Percentiles rank a stretch among this genome's conserved stretches.
Evolutionary conservation across 305 asterid genomes (phyloP).

Genomic region (Fraxinus floribunda): DNA sequence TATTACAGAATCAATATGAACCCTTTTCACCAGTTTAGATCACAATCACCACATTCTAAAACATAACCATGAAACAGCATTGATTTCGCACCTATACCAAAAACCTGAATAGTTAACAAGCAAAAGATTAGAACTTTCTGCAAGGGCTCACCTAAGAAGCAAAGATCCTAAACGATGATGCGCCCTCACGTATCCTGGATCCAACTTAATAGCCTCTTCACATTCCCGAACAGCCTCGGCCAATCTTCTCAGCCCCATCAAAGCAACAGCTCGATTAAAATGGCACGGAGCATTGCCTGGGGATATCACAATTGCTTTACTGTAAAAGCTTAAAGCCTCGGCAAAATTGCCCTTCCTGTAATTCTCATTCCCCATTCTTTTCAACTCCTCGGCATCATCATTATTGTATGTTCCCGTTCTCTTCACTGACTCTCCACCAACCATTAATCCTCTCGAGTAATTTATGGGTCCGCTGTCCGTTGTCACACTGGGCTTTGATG

Average conservation of each 20-base stretch:
- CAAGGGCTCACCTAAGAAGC: slow-evolving; percentile 70
- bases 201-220: slow-evolving; percentile 81
- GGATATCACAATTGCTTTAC: slow-evolving; percentile 62
- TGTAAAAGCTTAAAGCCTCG: slow-evolving; percentile 67
- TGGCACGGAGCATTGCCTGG: slow-evolving; percentile 66
- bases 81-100: background rate
- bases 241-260: slow-evolving; percentile 55
- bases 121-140: slow-evolving; percentile 15
- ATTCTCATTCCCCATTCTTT: slow-evolving; percentile 68
- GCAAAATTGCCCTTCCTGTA: slow-evolving; percentile 54
- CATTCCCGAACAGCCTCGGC: slow-evolving; percentile 72
- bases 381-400: slow-evolving; percentile 73
- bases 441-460: slow-evolving; percentile 38
- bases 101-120: background rate
- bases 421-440: slow-evolving; percentile 40
- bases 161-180: slow-evolving; percentile 86
- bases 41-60: slow-evolving; percentile 18
- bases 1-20: slow-evolving; percentile 15
- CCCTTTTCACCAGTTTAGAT: slow-evolving; percentile 20
- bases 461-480: slow-evolving; percentile 13
- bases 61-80: background rate
- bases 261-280: slow-evolving; percentile 71
- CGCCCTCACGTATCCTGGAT: slow-evolving; percentile 73
- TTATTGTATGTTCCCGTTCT: slow-evolving; percentile 27
- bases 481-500: slow-evolving; percentile 27